A percentile compares a stretch with the other conserved stretches of the same genome.
Conservation (phyloP, 352 stramenopile genomes). For the Elongisporangium prolatum region DNA sequence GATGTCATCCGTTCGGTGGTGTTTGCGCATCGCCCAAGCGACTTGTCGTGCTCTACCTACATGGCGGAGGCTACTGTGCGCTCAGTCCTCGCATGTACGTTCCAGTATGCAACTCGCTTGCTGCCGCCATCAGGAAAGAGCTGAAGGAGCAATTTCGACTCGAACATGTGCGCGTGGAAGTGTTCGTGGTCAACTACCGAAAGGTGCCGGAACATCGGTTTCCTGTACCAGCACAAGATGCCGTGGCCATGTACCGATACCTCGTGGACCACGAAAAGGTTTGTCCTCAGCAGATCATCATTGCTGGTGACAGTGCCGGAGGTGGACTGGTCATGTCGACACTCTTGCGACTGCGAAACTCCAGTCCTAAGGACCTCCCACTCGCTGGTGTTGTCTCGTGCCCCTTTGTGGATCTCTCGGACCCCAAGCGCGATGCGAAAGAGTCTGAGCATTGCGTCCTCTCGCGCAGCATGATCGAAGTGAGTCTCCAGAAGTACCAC, state of each 20-base stretch:
- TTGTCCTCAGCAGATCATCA: slow-evolving; percentile 14
- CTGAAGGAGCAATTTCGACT: slow-evolving; percentile 6
- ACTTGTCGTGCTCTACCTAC: slow-evolving; percentile 33
- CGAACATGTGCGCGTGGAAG: slow-evolving; percentile 15
- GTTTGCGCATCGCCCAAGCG: slow-evolving; percentile 7
- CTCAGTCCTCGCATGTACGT: slow-evolving; percentile 18
- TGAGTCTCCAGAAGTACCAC: slow-evolving; percentile 1
- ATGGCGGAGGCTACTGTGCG: slow-evolving; percentile 31
- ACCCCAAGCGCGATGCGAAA: slow-evolving; percentile 6
- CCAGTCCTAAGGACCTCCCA: slow-evolving; percentile 14
- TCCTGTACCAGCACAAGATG: slow-evolving; percentile 15
- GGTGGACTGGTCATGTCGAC: slow-evolving; percentile 21
- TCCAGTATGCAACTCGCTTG: slow-evolving; percentile 7
- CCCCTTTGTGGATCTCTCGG: slow-evolving; percentile 11
- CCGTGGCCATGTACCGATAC: slow-evolving; percentile 18
- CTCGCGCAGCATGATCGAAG: slow-evolving; percentile 3
- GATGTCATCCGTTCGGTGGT: background rate
- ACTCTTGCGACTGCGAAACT: slow-evolving; percentile 20
- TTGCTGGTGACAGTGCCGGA: slow-evolving; percentile 23
- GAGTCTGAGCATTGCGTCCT: slow-evolving; percentile 5
- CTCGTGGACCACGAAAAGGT: slow-evolving; percentile 13
- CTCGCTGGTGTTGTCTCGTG: slow-evolving; percentile 12
- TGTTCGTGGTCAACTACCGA: slow-evolving; percentile 26
- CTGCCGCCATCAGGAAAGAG: slow-evolving; percentile 10
- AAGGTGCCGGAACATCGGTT: slow-evolving; percentile 23